phyloP scores from a whole-genome alignment of 768 basidiomycete species.

The Suillus plorans region DNA sequence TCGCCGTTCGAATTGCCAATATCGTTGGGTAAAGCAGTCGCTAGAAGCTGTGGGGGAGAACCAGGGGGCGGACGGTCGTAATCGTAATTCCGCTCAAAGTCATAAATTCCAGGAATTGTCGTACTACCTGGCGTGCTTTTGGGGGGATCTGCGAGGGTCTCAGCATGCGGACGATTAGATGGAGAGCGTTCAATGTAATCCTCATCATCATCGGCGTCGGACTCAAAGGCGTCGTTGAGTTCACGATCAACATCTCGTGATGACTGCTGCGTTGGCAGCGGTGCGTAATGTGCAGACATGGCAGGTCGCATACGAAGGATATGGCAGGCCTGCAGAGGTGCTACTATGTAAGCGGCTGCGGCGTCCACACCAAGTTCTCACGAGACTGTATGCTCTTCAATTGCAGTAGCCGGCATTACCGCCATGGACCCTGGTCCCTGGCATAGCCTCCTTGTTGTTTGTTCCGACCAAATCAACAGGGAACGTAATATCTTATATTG shows the following conservation, averaged over 20 bases:
- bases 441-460: no score
- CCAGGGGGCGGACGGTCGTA: conserved; percentile 72
- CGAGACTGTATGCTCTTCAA: background rate
- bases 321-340: background rate
- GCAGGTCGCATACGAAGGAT: background rate
- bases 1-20: conserved; percentile 73
- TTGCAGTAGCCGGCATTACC: no score
- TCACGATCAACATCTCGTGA: conserved; percentile 52
- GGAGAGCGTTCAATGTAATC: conserved; percentile 33
- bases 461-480: no score
- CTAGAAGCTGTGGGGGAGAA: conserved; percentile 64
- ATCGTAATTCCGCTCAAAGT: conserved; percentile 81
- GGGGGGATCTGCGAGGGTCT: conserved; percentile 19
- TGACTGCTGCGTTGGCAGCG: conserved; percentile 48
- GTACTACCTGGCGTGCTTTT: conserved; percentile 10
- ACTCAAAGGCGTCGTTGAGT: conserved; percentile 76
- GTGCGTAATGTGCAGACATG: conserved; percentile 55
- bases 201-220: conserved; percentile 49
- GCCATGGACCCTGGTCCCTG: no score
- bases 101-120: conserved; percentile 50
- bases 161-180: conserved; percentile 27
- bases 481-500: no score
- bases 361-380: background rate
- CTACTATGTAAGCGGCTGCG: background rate
- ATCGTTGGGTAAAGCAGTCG: conserved; percentile 61